These are phyloP conservation scores for Apostasia shenzhenica DNA, from an alignment of 106 monocot genomes.

Conservation along the genomic window DNA sequence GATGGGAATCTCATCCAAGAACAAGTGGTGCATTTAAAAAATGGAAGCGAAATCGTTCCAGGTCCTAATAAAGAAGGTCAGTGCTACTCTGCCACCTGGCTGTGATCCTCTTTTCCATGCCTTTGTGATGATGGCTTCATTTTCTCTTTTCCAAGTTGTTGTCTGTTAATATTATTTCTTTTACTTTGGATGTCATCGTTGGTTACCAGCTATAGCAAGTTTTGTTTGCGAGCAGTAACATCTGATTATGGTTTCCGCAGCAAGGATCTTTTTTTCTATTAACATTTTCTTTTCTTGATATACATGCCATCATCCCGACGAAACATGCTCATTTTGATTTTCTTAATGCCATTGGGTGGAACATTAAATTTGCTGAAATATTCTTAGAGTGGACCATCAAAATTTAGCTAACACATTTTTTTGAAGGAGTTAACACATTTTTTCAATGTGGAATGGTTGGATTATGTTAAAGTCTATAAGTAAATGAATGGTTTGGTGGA, in stretches of 20 bases:
- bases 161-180: background rate
- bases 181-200: background rate
- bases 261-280: background rate
- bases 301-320: too few relatives aligned
- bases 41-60: conserved; percentile 64
- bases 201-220: background rate
- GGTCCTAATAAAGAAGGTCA: conserved; percentile 54
- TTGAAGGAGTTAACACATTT: too few relatives aligned
- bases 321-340: too few relatives aligned
- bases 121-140: background rate
- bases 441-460: too few relatives aligned
- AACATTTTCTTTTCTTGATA: too few relatives aligned
- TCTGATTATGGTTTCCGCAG: background rate
- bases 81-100: background rate
- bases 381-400: too few relatives aligned
- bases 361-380: too few relatives aligned
- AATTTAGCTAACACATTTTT: too few relatives aligned
- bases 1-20: conserved; percentile 44
- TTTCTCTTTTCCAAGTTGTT: background rate
- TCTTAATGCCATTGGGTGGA: too few relatives aligned
- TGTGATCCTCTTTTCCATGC: too few relatives aligned
- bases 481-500: too few relatives aligned
- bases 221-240: background rate
- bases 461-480: too few relatives aligned
- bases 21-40: conserved; percentile 37